Evolutionary conservation across 768 basidiomycete species (phyloP).

Genomic region (Cyathus striatus): DNA sequence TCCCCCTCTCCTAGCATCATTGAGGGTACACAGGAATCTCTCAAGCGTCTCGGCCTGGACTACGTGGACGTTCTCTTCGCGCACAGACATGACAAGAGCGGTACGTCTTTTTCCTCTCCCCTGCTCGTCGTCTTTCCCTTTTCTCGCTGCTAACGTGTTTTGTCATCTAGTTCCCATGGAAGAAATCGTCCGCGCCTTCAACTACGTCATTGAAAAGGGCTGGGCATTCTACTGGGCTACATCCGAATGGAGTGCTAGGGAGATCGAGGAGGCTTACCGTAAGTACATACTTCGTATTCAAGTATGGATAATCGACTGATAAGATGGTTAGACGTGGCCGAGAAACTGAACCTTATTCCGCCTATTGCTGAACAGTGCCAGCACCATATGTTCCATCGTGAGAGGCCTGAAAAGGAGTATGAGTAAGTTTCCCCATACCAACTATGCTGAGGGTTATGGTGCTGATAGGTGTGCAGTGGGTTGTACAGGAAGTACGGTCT

Average conservation of each 20-base stretch:
- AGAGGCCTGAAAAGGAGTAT: conserved; percentile 77
- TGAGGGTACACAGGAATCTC: conserved; percentile 60
- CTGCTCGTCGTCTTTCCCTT: background rate
- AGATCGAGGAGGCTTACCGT: conserved; percentile 61
- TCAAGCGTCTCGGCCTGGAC: conserved; percentile 62
- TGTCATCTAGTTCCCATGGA: conserved; percentile 48
- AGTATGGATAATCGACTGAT: background rate
- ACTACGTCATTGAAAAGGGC: conserved; percentile 63
- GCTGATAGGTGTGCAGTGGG: conserved; percentile 24
- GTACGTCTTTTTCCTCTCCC: conserved; percentile 21
- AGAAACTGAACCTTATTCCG: conserved; percentile 55
- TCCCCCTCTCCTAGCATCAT: conserved; percentile 53
- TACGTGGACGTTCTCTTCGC: conserved; percentile 69
- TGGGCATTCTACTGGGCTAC: conserved; percentile 65
- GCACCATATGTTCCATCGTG: conserved; percentile 73
- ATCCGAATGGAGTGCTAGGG: conserved; percentile 62
- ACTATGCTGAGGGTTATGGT: background rate
- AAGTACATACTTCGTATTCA: conserved; percentile 8
- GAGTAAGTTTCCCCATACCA: conserved; percentile 26
- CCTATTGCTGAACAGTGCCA: conserved; percentile 78
- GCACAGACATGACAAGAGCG: conserved; percentile 55
- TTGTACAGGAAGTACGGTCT: conserved; percentile 63
- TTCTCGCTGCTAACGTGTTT: background rate
- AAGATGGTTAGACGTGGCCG: conserved; percentile 49
- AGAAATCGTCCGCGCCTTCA: conserved; percentile 75